Percentiles rank a stretch among this genome's conserved stretches.
These are phyloP conservation scores for Tolypocladium cylindrosporum DNA, from an alignment of 2,329 filamentous ascomycete genomes.

Conservation along the genomic window DNA sequence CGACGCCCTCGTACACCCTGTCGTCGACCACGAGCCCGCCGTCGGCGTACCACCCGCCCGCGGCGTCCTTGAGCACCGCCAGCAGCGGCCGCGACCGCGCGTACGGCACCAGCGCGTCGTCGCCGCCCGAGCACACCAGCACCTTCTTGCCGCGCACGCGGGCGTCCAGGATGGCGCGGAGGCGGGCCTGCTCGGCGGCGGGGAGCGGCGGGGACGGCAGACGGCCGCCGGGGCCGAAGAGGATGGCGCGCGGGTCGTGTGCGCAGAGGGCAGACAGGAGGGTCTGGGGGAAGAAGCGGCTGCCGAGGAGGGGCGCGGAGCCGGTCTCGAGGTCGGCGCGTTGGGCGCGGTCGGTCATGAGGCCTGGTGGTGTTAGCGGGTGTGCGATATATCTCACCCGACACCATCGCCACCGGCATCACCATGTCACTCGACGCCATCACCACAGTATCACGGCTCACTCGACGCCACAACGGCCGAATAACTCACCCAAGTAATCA, in stretches of 20 bases:
- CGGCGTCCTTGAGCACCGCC: conserved; percentile 47
- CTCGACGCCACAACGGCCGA: not conserved
- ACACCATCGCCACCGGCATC: not conserved
- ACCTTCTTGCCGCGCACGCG: conserved; percentile 52
- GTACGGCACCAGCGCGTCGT: conserved; percentile 66
- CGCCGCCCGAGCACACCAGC: conserved; percentile 53
- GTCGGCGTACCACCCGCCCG: conserved; percentile 41
- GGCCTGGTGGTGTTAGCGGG: conserved; percentile 18
- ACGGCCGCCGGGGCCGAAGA: conserved; percentile 44
- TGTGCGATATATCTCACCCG: not conserved
- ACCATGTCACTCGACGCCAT: not conserved
- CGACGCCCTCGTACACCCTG: conserved; percentile 55
- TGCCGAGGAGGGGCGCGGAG: conserved; percentile 61
- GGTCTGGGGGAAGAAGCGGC: conserved; percentile 62
- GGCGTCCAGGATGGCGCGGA: conserved; percentile 35
- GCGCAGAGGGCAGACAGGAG: conserved; percentile 54
- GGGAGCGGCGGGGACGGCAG: conserved; percentile 22
- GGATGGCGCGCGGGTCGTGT: conserved; percentile 65
- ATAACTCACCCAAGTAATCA: conserved; percentile 59
- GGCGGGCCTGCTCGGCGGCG: conserved; percentile 28
- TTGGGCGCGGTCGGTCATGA: conserved; percentile 72
- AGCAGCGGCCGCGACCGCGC: conserved; percentile 49
- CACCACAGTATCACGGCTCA: not conserved
- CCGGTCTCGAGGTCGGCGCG: conserved; percentile 47
- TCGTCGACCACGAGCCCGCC: conserved; percentile 51